A percentile compares a stretch with the other conserved stretches of the same genome.
Evolutionary conservation across 495 filamentous ascomycete genomes (phyloP).

Genomic region (Hypoxylon cercidicola): DNA sequence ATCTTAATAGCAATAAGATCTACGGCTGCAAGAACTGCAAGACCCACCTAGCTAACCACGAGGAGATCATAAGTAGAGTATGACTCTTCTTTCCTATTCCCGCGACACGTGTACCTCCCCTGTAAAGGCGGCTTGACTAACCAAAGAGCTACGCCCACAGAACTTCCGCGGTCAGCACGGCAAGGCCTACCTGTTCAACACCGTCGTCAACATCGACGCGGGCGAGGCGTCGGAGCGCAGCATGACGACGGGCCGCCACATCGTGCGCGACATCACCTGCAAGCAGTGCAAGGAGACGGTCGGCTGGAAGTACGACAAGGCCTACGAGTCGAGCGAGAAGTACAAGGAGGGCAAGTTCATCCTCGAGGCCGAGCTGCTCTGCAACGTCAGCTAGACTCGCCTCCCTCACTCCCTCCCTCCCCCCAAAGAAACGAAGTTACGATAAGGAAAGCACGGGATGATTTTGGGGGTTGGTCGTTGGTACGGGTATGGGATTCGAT

Average conservation of each 20-base stretch:
- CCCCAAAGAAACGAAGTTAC: neutral
- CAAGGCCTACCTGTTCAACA: constrained; percentile 96
- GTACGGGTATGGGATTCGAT: constrained; percentile 2
- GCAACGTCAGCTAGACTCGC: constrained; percentile 68
- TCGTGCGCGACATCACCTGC: constrained; percentile 92
- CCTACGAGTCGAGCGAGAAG: constrained; percentile 89
- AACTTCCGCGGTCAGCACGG: constrained; percentile 99
- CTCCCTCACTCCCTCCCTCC: neutral
- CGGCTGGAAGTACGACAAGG: constrained; percentile 99
- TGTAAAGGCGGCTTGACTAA: no score
- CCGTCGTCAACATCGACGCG: constrained; percentile 86
- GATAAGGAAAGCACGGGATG: neutral
- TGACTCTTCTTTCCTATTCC: constrained; percentile 40
- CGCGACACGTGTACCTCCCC: neutral
- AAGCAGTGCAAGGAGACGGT: constrained; percentile 89
- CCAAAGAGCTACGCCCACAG: no score
- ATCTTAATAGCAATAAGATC: constrained; percentile 88
- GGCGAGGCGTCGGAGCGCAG: constrained; percentile 88
- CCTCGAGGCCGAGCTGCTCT: constrained; percentile 90
- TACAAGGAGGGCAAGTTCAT: constrained; percentile 99
- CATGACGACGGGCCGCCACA: constrained; percentile 97
- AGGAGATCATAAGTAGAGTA: constrained; percentile 95
- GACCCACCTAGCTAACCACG: constrained; percentile 91
- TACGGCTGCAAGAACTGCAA: constrained; percentile 98
- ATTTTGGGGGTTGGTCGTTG: no score